Evolutionary conservation across 176 grass and related monocot genomes (phyloP).

Genomic region (Lolium multiflorum): DNA sequence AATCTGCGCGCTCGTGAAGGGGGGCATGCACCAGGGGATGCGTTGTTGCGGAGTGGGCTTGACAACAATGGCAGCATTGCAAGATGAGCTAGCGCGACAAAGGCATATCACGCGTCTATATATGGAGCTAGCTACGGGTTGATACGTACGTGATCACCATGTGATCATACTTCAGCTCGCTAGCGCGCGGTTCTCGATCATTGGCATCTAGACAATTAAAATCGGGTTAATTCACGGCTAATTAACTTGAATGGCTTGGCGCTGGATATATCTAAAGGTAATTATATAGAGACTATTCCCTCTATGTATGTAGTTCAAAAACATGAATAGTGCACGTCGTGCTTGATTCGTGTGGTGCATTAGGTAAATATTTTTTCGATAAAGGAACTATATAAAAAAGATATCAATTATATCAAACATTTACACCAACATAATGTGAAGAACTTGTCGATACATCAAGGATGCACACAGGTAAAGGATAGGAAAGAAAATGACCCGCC

Average conservation of each 20-base stretch:
- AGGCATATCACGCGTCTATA: conserved; percentile 4
- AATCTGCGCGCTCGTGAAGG: conserved; percentile 51
- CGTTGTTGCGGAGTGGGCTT: conserved; percentile 44
- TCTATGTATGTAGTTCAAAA: too few relatives aligned
- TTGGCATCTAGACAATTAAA: neutral
- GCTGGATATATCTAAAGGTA: neutral
- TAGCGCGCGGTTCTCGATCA: neutral
- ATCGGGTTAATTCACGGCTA: too few relatives aligned
- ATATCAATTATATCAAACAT: too few relatives aligned
- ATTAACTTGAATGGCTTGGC: neutral
- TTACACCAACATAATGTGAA: too few relatives aligned
- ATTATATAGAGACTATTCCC: neutral
- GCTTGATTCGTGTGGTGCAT: too few relatives aligned
- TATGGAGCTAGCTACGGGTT: conserved; percentile 1
- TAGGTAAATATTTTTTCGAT: too few relatives aligned
- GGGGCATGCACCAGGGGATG: conserved; percentile 25
- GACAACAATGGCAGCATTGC: conserved; percentile 2
- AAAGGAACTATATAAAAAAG: too few relatives aligned
- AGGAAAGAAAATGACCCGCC: too few relatives aligned
- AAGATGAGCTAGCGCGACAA: conserved; percentile 30
- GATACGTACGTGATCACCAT: neutral
- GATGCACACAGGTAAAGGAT: too few relatives aligned
- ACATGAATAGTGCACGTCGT: too few relatives aligned
- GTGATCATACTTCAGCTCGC: conserved; percentile 6
- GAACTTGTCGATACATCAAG: too few relatives aligned